These are phyloP conservation scores for Yarrowia galli DNA, from an alignment of 1,139 yeast genomes.

Conservation along the genomic window DNA sequence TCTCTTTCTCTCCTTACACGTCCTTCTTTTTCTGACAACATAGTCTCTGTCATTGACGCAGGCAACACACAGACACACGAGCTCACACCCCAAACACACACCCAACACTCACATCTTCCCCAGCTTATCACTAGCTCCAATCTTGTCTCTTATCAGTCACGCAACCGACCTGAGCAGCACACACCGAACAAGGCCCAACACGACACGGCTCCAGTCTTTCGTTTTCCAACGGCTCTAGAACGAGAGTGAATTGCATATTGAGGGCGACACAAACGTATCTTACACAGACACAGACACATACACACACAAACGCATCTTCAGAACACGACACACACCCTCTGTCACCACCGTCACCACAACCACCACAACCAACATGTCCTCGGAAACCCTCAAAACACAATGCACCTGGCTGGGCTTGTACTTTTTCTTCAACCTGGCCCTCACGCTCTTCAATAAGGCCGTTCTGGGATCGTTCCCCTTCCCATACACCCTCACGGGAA, in stretches of 20 bases:
- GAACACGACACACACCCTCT: not conserved
- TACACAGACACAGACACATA: not conserved
- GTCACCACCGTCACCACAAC: not conserved
- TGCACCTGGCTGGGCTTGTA: slow-evolving; percentile 44
- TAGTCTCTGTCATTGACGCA: too few relatives aligned
- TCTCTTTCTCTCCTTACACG: not conserved
- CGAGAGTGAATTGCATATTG: too few relatives aligned
- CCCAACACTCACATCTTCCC: not conserved
- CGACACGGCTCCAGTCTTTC: too few relatives aligned
- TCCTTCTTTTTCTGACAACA: not conserved
- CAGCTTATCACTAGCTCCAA: not conserved
- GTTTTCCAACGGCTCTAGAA: too few relatives aligned
- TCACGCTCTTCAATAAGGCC: slow-evolving; percentile 47
- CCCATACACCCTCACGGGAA: slow-evolving; percentile 45
- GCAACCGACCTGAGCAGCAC: not conserved
- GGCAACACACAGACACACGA: not conserved
- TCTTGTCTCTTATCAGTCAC: slow-evolving; percentile 7
- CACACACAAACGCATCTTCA: not conserved
- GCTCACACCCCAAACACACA: not conserved
- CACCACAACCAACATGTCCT: too few relatives aligned
- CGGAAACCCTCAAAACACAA: slow-evolving; percentile 21
- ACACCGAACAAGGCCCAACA: not conserved
- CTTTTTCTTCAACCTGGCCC: slow-evolving; percentile 46
- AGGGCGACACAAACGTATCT: not conserved
- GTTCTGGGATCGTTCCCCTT: slow-evolving; percentile 47